Base-by-base conservation (phyloP, 805 yeast species). In the Candida ficus region DNA sequence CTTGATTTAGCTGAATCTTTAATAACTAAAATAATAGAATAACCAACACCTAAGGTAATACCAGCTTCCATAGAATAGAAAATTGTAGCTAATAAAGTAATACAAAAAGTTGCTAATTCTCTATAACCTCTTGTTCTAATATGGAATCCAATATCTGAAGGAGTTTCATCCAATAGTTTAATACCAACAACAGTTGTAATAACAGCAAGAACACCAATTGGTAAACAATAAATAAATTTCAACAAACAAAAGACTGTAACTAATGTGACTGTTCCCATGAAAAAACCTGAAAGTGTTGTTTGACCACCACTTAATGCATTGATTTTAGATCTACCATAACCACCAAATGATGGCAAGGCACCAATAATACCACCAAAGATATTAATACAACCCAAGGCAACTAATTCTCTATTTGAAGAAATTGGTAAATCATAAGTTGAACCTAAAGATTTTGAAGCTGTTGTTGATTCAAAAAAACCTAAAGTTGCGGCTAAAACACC, bases 381-480 rank as follows among this genome's bases (percentile, higher is more conserved):
- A 50, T 90, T 91, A 41, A 83, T 77, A 12, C 75, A 62, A 1
- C 99, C 98, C 23, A 91, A 66, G 0, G 97, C 97, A 5, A 93
- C 90, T 31, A 91, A 65, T 58, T 91, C 99, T 45, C 97, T 74
- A 60, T 93, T 90, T 14, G 95, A 77, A 0, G 95, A 85, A 10
- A 89, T 75, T 0, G 87, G 81, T 27, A 75, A 36, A 46, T 85
- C 83, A 47, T 77, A 78, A n/a, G 73, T 68, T 1, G 90, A 73
- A 1, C 95, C 93, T 21, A 93, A 65, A 0, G 95, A 76, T 60
- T 93, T 87, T 16, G 90, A 84, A 1, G 97, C 96, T 0, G 96
- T 89, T 1, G 96, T 85, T 7, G 95, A 82, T 59, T 91, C 97
- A 52, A 91, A 85, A 56, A 91, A 88, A 0, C 98, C 98, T 28